These are phyloP conservation scores for Hypoxylon sp. DNA, from an alignment of 2,329 filamentous ascomycete genomes.

Conservation along the genomic window DNA sequence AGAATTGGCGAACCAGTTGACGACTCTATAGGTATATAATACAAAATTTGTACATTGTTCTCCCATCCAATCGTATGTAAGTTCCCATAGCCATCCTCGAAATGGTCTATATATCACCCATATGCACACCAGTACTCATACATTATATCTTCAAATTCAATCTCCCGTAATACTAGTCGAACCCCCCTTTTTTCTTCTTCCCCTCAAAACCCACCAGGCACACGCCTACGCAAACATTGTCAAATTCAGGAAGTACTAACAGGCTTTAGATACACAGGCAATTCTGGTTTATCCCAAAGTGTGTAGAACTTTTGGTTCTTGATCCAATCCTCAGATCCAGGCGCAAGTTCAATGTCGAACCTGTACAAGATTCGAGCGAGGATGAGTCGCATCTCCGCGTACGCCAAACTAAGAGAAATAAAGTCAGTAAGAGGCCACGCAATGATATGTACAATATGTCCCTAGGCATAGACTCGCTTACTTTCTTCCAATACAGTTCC, in stretches of 20 bases:
- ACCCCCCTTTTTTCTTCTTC: not conserved
- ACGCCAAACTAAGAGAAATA: slow-evolving; percentile 48
- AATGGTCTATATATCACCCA: not conserved
- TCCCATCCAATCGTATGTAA: not conserved
- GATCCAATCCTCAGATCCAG: slow-evolving; percentile 1
- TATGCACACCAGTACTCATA: not conserved
- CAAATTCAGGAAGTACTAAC: not conserved
- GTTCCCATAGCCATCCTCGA: not conserved
- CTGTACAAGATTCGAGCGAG: slow-evolving; percentile 57
- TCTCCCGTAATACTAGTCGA: not conserved
- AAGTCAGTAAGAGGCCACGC: not conserved
- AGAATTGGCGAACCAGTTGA: not conserved
- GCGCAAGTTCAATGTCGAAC: slow-evolving; percentile 51
- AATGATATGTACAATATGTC: not conserved
- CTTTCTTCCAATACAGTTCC: slow-evolving; percentile 50
- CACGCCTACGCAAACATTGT: not conserved
- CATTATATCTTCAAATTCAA: not conserved
- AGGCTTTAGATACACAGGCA: slow-evolving; percentile 18
- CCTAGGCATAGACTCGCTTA: slow-evolving; percentile 3
- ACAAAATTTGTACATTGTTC: not conserved
- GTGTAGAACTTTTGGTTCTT: slow-evolving; percentile 3
- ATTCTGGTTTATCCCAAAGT: slow-evolving; percentile 25
- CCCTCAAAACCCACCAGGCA: not conserved
- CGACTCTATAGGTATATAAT: not conserved
- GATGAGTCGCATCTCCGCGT: slow-evolving; percentile 57